Evolutionary conservation across 2,329 filamentous ascomycete genomes (phyloP), one percentile per base, ranked within the genome.

Genomic region (Dendryphion nanum): DNA sequence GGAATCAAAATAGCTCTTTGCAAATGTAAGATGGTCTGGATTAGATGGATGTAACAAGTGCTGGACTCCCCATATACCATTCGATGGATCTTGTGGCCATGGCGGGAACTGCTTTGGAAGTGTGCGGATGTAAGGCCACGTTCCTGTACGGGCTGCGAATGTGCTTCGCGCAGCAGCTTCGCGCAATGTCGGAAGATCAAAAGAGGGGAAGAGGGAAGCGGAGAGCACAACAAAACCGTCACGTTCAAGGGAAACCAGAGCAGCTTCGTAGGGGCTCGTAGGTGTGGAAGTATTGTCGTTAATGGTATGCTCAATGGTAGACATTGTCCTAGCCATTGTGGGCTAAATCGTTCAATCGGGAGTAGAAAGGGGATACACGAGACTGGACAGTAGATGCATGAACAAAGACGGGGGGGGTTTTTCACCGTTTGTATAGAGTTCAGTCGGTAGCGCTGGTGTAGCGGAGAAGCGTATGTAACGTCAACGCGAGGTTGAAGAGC

Each of bases 61-160:
- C 72, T 95, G 89, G 3, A 94, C 84, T 47, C 88, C 89, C 89
- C 89, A 95, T 64, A 95, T 94, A 15, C 87, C 87, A 35, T 71
- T 66, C 0, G 73, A 70, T 1, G 74, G 69, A 34, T 73, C 71
- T n/a, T 72, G 73, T 4, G 77, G 72, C 89, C 89, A 95, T 0
- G 89, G 89, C 1, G 89, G 89, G 69, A 95, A 95, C 67, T 95
- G 89, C 66, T 94, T 94, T 37, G 86, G 86, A 2, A 93, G 78
- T 1, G 86, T 91, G 48, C 89, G 85, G 56, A 94, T 82, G 66
- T 85, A 77, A 3, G 86, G 86, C 89, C 89, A 95, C 45, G 74
- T 58, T 24, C 88, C 88, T n/a, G 71, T 52, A 46, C 86, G 81
- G 29, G 86, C 84, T 29, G 79, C 69, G 2, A 68, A 59, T 15